These are phyloP conservation scores for Citrus inodora DNA, from an alignment of 345 rosid genomes.

Conservation along the genomic window DNA sequence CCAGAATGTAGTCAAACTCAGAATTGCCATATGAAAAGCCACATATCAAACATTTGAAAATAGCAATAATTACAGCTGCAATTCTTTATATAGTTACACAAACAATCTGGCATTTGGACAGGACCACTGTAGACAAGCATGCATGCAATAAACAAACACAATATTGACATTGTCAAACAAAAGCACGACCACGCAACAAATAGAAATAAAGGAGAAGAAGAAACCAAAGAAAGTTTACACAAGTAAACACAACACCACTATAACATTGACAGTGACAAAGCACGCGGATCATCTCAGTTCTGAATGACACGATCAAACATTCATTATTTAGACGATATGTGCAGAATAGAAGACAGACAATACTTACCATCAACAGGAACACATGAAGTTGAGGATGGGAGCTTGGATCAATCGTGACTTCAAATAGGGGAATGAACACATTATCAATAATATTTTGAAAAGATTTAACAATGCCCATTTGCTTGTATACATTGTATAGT, in stretches of 20 bases:
- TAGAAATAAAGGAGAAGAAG: background rate
- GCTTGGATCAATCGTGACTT: slow-evolving; percentile 46
- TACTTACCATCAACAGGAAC: slow-evolving; percentile 38
- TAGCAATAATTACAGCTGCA: background rate
- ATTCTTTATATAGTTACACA: background rate
- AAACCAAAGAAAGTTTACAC: too few species aligned
- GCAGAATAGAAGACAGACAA: background rate
- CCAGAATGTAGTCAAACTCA: background rate
- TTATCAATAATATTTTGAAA: slow-evolving; percentile 55
- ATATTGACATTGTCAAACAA: background rate
- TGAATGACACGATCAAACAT: background rate
- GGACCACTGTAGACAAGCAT: background rate
- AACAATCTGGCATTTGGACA: background rate
- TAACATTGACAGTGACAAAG: background rate
- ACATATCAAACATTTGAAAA: background rate
- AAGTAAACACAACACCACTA: background rate
- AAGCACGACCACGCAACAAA: background rate
- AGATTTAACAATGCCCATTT: slow-evolving; percentile 49
- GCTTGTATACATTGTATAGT: slow-evolving; percentile 47
- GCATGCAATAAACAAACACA: background rate
- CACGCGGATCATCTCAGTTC: background rate
- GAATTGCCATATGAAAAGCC: background rate
- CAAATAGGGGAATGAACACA: slow-evolving; percentile 49
- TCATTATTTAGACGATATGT: background rate
- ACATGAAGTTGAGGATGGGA: slow-evolving; percentile 57